Percentiles rank a stretch among this genome's conserved stretches.
phyloP scores from a whole-genome alignment of 2,329 filamentous ascomycete species.

The Ophiostoma ulmi region DNA sequence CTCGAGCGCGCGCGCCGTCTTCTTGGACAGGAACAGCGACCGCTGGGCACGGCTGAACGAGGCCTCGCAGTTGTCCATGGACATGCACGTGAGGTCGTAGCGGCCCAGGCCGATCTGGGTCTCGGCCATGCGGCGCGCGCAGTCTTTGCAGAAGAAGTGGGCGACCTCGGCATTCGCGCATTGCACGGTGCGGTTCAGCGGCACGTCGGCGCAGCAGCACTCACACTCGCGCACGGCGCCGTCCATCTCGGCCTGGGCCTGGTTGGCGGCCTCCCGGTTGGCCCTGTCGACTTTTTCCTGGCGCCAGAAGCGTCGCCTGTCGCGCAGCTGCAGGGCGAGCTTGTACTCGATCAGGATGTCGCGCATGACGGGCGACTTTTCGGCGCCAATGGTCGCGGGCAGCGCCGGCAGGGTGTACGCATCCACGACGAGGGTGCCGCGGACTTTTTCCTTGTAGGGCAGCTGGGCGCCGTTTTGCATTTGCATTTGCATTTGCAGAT shows the following conservation, averaged over 20 bases:
- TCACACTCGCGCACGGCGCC: constrained; percentile 61
- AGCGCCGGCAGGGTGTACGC: constrained; percentile 27
- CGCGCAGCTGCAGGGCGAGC: constrained; percentile 34
- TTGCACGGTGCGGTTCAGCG: constrained; percentile 62
- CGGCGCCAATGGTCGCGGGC: constrained; percentile 27
- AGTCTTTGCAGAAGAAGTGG: constrained; percentile 63
- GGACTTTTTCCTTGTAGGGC: constrained; percentile 31
- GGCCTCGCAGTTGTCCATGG: constrained; percentile 58
- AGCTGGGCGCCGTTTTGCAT: constrained; percentile 25
- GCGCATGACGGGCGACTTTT: constrained; percentile 26
- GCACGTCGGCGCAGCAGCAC: constrained; percentile 65
- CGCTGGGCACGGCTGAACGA: constrained; percentile 44
- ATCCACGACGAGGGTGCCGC: constrained; percentile 25
- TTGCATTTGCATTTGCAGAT: not conserved
- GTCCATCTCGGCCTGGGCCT: constrained; percentile 39
- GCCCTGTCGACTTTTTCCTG: constrained; percentile 31
- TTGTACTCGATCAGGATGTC: constrained; percentile 39
- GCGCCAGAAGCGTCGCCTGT: constrained; percentile 28
- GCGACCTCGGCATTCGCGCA: constrained; percentile 54
- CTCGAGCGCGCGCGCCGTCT: constrained; percentile 58
- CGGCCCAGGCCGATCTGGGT: constrained; percentile 63
- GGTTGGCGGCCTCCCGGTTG: constrained; percentile 39
- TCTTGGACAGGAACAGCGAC: constrained; percentile 52
- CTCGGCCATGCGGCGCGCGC: constrained; percentile 61
- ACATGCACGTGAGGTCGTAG: constrained; percentile 66